Conservation (phyloP, 805 yeast species). For the Suhomyces vadensis region DNA sequence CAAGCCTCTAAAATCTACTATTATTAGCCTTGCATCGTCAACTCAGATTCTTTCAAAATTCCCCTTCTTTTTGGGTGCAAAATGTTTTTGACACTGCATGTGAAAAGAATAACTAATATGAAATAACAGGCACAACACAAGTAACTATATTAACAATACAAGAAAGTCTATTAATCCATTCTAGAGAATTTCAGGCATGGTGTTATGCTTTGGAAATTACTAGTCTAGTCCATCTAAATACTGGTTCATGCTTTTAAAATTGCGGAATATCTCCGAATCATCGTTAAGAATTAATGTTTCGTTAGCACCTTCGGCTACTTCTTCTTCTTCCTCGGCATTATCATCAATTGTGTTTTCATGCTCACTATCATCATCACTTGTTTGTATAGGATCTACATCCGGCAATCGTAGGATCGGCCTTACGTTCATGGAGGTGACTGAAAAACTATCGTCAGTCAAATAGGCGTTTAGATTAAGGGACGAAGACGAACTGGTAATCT, state of each 20-base stretch:
- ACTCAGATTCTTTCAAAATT: too few species aligned
- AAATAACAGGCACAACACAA: too few species aligned
- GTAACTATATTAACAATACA: too few species aligned
- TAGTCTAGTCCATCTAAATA: constrained; percentile 8
- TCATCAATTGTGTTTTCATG: constrained; percentile 6
- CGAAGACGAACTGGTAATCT: constrained; percentile 42
- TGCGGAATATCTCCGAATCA: neutral
- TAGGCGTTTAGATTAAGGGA: constrained; percentile 44
- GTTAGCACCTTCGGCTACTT: constrained; percentile 1
- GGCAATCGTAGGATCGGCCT: neutral
- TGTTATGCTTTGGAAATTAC: too few species aligned
- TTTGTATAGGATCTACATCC: neutral
- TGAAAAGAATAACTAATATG: too few species aligned
- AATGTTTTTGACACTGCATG: too few species aligned
- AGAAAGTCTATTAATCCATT: too few species aligned
- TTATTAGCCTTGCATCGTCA: too few species aligned
- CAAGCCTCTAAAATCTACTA: too few species aligned
- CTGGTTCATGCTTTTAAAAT: constrained; percentile 7
- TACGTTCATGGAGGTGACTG: neutral
- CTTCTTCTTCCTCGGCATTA: neutral
- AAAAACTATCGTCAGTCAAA: constrained; percentile 34
- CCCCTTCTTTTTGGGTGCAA: neutral
- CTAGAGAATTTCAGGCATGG: too few species aligned
- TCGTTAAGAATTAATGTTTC: constrained; percentile 8
- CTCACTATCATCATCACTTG: neutral